Evolutionary conservation across 2,329 filamentous ascomycete genomes (phyloP), one percentile per base, ranked within the genome.

Genomic region (Claviceps cyperi): DNA sequence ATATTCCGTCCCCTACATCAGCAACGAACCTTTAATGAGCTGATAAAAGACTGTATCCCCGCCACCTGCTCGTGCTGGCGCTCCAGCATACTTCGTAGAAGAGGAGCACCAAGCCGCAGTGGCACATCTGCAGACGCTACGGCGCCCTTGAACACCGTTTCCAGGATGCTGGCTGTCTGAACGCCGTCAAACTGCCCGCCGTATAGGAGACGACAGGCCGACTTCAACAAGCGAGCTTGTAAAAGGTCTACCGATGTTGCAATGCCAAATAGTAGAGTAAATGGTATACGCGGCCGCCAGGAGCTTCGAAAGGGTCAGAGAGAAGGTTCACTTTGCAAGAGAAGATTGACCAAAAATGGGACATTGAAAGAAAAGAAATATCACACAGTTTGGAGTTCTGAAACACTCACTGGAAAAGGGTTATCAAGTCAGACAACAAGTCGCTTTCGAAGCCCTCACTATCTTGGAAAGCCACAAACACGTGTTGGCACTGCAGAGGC

Each of bases 231-330:
- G 15, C 86, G 76, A 48, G 84, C 81, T 60, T 89, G 83, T 52
- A 92, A 82, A 36, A 87, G 77, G 55, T 91, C 85, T 36, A 89
- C 78, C 1, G 86, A 90, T 0, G 87, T 92, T 28, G 86, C 86
- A 50, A 94, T 77, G 41, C 86, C 86, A 58, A 92, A 86, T 1
- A 94, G 69, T 1, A 89, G 70, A 1, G 84, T 78, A 55, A 92
- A 89, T 0, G 83, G 83, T 45, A 92, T 84, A 22, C 84, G 81
- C 55, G 85, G 78, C 8, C 78, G 75, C 84, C 86, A 92, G 4
- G 71, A 72, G 51, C 66, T 47, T 39, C 22, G 13, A 14, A 11
- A n/a, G 1, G 28, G 53, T 76, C 72, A 58, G 48, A 43, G 46
- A 35, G 5, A 5, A 7, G 2, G 15, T 13, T 24, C 5, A 9